Base-by-base conservation (phyloP, 2,329 filamentous ascomycete species). In the Drechmeria coniospora region DNA sequence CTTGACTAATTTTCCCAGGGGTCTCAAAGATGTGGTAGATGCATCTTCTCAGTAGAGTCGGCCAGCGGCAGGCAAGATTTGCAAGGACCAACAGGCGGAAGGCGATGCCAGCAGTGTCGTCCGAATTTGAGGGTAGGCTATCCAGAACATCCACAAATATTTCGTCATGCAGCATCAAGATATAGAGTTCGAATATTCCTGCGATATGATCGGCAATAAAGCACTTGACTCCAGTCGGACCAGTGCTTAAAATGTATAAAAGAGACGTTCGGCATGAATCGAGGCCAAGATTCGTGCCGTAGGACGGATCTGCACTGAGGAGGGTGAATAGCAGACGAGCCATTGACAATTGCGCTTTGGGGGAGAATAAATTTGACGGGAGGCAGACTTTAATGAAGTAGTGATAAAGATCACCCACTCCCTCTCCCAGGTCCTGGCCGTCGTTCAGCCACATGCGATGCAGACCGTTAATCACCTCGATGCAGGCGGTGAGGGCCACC, bases 11-110 rank as follows among this genome's bases (percentile, higher is more conserved):
- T 31, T 74, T 73, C 2, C 79, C 82, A 2, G 86, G 80, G 0
- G 79, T 83, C 49, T 95, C 90, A 41, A 95, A 93, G 14, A 95
- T 84, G 49, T 90, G 79, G 48, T 94, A 98, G 12, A 92, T 79
- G 38, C 83, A 84, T 37, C 79, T 74, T 28, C 86, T 76, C 23
- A 94, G 63, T 13, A 95, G 62, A 1, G 86, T 92, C 33, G 83
- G 75, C 81, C 87, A 95, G 27, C 63, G 58, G 17, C 82, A 80
- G 15, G 80, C 90, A 32, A 98, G 57, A 30, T 74, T 73, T 2
- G 79, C 71, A 8, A 95, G 57, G 7, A 82, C 70, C 35, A 80
- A 69, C 3, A 95, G 57, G 5, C 90, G 75, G 36, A 92, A 68
- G 1, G 83, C 81, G 39, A 95, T 87, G 0, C 84, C 87, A 50